Percentiles rank a stretch among this genome's conserved stretches.
Conservation (phyloP, 2,329 filamentous ascomycete genomes). For the Fusarium floridanum region DNA sequence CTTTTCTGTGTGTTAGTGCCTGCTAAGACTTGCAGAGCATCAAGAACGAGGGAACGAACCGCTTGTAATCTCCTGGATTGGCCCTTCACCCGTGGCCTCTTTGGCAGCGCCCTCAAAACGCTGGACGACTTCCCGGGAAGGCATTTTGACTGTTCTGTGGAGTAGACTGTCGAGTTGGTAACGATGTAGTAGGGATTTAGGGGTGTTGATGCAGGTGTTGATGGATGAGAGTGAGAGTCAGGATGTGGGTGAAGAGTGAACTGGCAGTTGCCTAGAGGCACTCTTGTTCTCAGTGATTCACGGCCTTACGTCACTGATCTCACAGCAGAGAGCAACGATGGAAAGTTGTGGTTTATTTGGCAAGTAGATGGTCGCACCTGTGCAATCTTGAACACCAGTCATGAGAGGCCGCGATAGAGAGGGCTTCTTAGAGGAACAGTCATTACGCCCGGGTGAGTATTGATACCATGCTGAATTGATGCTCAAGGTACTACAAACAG, state of each 20-base stretch:
- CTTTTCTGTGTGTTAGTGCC: background rate
- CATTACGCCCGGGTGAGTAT: too few species aligned
- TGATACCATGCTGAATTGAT: too few species aligned
- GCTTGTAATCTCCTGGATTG: constrained; percentile 27
- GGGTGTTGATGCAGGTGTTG: background rate
- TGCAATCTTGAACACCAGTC: background rate
- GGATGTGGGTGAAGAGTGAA: background rate
- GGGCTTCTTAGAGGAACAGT: too few species aligned
- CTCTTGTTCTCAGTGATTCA: background rate
- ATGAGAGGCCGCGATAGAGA: background rate
- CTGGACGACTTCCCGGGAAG: constrained; percentile 38
- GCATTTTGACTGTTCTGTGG: constrained; percentile 19
- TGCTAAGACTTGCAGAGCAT: accelerated
- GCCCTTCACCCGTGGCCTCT: constrained; percentile 36
- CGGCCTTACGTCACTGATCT: background rate
- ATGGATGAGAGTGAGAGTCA: background rate
- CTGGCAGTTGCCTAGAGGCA: background rate
- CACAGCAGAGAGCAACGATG: background rate
- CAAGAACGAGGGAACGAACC: constrained; percentile 9
- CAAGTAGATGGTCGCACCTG: constrained; percentile 19
- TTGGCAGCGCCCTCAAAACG: constrained; percentile 31
- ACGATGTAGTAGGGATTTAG: background rate
- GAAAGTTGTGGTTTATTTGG: background rate
- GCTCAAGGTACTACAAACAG: background rate
- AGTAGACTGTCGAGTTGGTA: background rate